Evolutionary conservation across 179 eudicot species (phyloP), one percentile per base, ranked within the genome.

Genomic region (Drosera spatulata): DNA sequence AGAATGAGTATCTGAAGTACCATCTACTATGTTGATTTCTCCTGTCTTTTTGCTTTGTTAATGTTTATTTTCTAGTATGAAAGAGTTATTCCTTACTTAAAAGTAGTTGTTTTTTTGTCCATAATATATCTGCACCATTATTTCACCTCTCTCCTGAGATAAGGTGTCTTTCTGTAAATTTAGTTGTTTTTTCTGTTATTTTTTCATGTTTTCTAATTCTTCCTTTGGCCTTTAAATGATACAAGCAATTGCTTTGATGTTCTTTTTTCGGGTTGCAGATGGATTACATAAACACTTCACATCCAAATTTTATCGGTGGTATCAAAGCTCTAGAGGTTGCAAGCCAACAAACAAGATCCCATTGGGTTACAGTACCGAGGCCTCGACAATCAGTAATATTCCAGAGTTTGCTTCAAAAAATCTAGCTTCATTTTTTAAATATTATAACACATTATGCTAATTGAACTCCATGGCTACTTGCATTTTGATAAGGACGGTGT

Each of bases 271-370:
- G 33, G 33, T 67, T 13, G 63, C 66, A 94, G 99, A 85, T 85
- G 91, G 99, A 90, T 71, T 90, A 83, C 73, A 90, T 94, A 71
- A 94, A 94, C 81, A 90, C 99, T 66, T 90, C 99, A 52, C 96
- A 94, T 58, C 85, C 91, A 47, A 82, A 83, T 70, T 94, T 94
- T 61, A 66, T 94, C 71, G 99, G 99, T 61, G 99, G 99, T 60
- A 83, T 73, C 68, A 87, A 74, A 78, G 96, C 96, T 58, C 80
- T 90, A 47, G 96, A 94, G 69, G 58, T 71, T 50, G 99, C 97
- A 52, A 61, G 71, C 65, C 94, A 82, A 51, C 83, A 89, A 67
- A 60, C 72, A 48, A 85, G 85, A 77, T 75, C 88, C 5, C 58
- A 75, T 61, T 72, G 80, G 73, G 61, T 65, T 37, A 56, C 79